Base-by-base conservation (phyloP, 129 eudicot species). In the Tanacetum coccineum region DNA sequence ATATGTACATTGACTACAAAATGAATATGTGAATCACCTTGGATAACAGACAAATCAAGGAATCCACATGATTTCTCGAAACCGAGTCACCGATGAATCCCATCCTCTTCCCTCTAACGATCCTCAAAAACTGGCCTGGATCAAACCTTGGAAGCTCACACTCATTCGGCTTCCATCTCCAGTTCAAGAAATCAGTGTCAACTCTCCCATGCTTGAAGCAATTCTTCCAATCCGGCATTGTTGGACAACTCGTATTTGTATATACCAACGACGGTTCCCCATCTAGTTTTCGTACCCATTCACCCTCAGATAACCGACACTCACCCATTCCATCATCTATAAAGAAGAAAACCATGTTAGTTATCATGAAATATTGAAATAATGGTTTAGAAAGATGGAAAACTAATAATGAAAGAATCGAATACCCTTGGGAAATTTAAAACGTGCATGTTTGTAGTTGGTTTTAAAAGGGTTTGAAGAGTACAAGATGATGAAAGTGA, bases 51-150 rank as follows among this genome's bases (percentile, higher is more conserved):
- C 96, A 86, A 26, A 89, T 78, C 81, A 89, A 46, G n/a, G 95
- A 89, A 54, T 89, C 94, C 84, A 82, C 82, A 10, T 89, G 96
- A 53, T 86, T 89, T 64, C 95, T 79, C 0, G 81, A 93, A 9
- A 89, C 87, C 14, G 96, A 89, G 56, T 89, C 95, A 15, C 95
- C 95, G n/a, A 89, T 87, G 78, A 89, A 86, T 6, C 88, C 95
- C 67, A 89, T 51, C 3, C 86, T 64, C 62, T 81, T 86, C 21
- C 74, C 88, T 51, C 91, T 76, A 19, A 89, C 75, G 13, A 79
- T 70, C 25, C 82, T 78, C 73, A 86, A 62, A 55, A 89, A 86
- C 76, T 73, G 73, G 9, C 51, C 61, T 25, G 95, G 88, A 64
- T 89, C 70, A 30, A 89, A 84, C 3, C 82, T 47, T 1, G 78